Evolutionary conservation across 257 asterid genomes (phyloP), one percentile per base, ranked within the genome.

Genomic region (Hygrophila difformis): DNA sequence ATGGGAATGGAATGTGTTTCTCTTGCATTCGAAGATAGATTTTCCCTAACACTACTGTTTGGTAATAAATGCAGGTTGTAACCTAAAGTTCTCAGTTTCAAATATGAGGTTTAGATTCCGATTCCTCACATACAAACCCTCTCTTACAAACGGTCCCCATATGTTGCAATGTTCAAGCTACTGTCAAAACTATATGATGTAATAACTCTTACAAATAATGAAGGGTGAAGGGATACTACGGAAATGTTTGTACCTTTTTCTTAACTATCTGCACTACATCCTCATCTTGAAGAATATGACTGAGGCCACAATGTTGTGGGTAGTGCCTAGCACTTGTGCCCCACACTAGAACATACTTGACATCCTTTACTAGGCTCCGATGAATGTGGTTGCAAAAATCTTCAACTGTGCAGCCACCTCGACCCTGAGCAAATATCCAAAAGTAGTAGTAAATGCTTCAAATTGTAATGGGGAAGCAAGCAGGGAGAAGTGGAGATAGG

Each of bases 361-460:
- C 93, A 17, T 91, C 96, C 81, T 86, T 86, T 62, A 91, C 68
- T 63, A 91, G 80, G 64, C 73, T 91, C 75, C 98, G 80, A 65
- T 91, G 98, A 57, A 91, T 87, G 64, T 91, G 96, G 75, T 86
- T 74, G 57, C 99, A 91, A 57, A 91, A 91, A 57, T 86, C 99
- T 64, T 80, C 96, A 4, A 86, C 96, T 0, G 71, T 78, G 82
- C 96, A 86, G 57, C 99, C 99, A 51, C 99, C 96, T 69, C 99
- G 71, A 65, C 94, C 99, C 98, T 91, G 84, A 78, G 62, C 48
- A 11, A 55, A 46, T 47, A 56, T 20, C 39, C 55, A 41, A 33
- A n/a, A 18, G n/a, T 13, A 12, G n/a, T 26, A 5, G 16, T 14
- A 21, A 35, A 40, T 18, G 21, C n/a, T n/a, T 29, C 49, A 0